phyloP scores from a whole-genome alignment of 495 filamentous ascomycete species.

The Neurospora sp. region DNA sequence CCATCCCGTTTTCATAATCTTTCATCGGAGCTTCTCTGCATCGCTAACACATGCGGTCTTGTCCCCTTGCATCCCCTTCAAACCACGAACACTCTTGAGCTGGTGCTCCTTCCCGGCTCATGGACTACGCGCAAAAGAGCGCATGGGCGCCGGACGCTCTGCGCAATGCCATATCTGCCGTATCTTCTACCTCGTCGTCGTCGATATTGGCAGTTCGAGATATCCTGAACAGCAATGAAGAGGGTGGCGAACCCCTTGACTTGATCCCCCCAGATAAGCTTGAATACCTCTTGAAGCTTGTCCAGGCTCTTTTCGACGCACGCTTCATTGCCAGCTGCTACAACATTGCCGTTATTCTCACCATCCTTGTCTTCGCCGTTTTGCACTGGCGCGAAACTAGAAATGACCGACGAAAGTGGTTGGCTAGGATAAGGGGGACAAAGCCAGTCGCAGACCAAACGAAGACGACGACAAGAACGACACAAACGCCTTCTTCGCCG shows the following conservation, averaged over 20 bases:
- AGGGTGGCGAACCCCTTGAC: neutral
- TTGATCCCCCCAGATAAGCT: slow-evolving; percentile 20
- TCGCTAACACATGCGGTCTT: neutral
- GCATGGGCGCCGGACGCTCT: neutral
- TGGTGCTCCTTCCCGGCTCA: neutral
- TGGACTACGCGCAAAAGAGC: slow-evolving; percentile 1
- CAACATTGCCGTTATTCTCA: slow-evolving; percentile 22
- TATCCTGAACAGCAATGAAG: neutral
- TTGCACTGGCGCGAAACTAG: slow-evolving; percentile 16
- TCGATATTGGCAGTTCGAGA: neutral
- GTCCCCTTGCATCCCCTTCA: neutral
- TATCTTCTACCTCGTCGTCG: neutral
- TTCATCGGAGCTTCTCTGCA: neutral
- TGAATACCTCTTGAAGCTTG: slow-evolving; percentile 23
- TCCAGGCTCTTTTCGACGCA: slow-evolving; percentile 22
- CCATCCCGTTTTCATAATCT: neutral
- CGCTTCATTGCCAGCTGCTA: slow-evolving; percentile 26
- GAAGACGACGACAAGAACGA: neutral
- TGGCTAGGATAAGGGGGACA: neutral
- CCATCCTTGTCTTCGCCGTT: slow-evolving; percentile 19
- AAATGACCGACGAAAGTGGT: slow-evolving; percentile 15
- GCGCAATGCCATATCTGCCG: neutral
- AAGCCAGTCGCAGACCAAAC: neutral
- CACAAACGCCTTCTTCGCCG: slow-evolving; percentile 6
- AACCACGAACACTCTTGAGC: neutral